A percentile compares a stretch with the other conserved stretches of the same genome.
phyloP scores from a whole-genome alignment of 441 rosid genomes.

The Croton laevigatus region DNA sequence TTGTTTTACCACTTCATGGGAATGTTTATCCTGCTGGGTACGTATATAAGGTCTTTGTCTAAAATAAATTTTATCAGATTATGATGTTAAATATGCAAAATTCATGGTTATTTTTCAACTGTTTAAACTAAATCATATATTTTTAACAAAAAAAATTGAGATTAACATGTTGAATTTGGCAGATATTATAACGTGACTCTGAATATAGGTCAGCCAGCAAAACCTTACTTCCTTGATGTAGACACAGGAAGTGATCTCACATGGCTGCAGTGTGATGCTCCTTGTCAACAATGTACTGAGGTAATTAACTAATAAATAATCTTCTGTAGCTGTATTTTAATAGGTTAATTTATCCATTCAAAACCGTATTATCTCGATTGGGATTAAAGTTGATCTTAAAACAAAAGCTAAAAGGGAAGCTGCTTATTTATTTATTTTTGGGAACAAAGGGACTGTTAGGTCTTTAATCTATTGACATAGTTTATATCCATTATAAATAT shows the following conservation, averaged over 20 bases:
- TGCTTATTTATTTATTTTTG: too few species aligned
- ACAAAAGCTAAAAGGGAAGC: too few species aligned
- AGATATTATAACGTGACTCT: conserved; percentile 76
- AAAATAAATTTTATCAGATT: too few species aligned
- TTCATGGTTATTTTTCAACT: not conserved
- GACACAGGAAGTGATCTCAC: conserved; percentile 96
- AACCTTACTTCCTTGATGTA: conserved; percentile 84
- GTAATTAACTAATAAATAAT: conserved; percentile 22
- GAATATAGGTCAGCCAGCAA: conserved; percentile 65
- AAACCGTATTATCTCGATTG: too few species aligned
- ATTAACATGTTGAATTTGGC: conserved; percentile 14
- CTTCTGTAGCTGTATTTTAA: not conserved
- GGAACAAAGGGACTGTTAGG: too few species aligned
- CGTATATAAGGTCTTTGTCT: not conserved
- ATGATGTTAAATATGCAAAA: not conserved
- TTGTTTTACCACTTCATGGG: conserved; percentile 63
- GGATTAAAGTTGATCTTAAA: too few species aligned
- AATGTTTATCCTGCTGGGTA: conserved; percentile 81
- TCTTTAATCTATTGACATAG: too few species aligned
- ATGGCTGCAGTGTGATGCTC: conserved; percentile 92
- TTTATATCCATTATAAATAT: too few species aligned
- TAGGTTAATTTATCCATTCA: not conserved
- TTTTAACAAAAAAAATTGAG: not conserved
- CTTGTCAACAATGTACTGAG: conserved; percentile 59
- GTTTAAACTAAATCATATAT: not conserved